Evolutionary conservation across 208 protist genomes (phyloP), one percentile per base, ranked within the genome.

Genomic region (Strigomonas culicis): DNA sequence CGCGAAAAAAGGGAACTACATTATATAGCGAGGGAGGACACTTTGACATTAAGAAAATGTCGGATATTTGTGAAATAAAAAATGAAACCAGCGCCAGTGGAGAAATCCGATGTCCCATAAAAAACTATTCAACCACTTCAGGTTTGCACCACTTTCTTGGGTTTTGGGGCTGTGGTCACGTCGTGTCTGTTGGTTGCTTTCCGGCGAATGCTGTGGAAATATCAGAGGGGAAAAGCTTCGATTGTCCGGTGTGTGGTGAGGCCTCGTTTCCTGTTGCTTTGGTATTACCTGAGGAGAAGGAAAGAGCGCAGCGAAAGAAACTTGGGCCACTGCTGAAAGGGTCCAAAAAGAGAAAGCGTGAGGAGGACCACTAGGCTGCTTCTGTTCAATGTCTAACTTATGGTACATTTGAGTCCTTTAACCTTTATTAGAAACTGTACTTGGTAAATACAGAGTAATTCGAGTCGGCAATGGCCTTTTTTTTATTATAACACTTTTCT

Each of bases 121-220:
- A 79, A 4, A 72, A 77, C 0, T 83, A 76, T 65, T 62, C 75
- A 4, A 66, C 81, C 41, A 58, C 60, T 22, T 80, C 70, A 56
- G 87, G 84, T 13, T 46, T 75, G 28, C 78, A 84, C 58, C 49
- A 64, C 1, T 94, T 94, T 68, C 67, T 80, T 53, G 87, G 87
- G 4, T 82, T 91, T 53, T 94, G 87, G 84, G 50, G 51, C n/a
- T 94, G 87, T 57, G 87, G 87, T 15, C 87, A 94, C 52, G 79
- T 88, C 47, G 58, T 94, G 13, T 72, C 67, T 53, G n/a, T n/a
- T n/a, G n/a, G n/a, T n/a, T n/a, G n/a, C n/a, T n/a, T n/a, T n/a
- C n/a, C n/a, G n/a, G 36, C 59, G 17, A 75, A 66, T 22, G 72
- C 59, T n/a, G 15, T 79, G 31, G 50, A 41, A 66, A 36, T 2